phyloP scores from a whole-genome alignment of 2,329 filamentous ascomycete genomes.

The Aspergillus sp. region DNA sequence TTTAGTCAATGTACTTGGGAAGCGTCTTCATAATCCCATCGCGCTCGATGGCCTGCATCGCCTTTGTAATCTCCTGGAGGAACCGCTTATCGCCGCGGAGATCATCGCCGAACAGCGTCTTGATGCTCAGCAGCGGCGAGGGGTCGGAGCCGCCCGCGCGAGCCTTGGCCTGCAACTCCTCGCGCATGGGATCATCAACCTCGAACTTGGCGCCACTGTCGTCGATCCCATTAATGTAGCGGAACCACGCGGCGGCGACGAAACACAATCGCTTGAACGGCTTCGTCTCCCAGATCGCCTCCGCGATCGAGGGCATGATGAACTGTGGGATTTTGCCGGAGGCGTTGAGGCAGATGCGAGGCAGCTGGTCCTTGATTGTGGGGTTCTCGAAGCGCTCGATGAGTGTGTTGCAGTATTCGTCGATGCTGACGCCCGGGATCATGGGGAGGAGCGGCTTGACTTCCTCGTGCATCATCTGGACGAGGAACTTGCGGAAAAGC shows the following conservation, averaged over 20 bases:
- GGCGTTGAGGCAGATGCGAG: conserved; percentile 56
- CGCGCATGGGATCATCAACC: conserved; percentile 56
- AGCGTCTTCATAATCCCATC: conserved; percentile 57
- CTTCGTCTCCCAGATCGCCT: conserved; percentile 50
- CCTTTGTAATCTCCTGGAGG: conserved; percentile 51
- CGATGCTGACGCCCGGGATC: conserved; percentile 57
- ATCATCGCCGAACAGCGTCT: conserved; percentile 57
- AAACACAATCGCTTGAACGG: conserved; percentile 56
- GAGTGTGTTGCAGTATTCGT: conserved; percentile 58
- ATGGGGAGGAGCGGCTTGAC: conserved; percentile 58
- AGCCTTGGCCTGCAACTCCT: conserved; percentile 54
- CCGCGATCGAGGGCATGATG: conserved; percentile 46
- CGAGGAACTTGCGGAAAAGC: conserved; percentile 53
- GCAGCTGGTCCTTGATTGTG: conserved; percentile 60
- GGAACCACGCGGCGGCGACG: conserved; percentile 56
- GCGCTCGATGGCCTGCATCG: conserved; percentile 52
- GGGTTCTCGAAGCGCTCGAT: conserved; percentile 62
- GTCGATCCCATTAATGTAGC: conserved; percentile 56
- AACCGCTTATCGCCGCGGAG: conserved; percentile 55
- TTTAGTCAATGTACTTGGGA: conserved; percentile 52
- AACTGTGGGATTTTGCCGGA: conserved; percentile 59
- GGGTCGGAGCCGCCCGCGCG: conserved; percentile 51
- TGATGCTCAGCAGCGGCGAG: conserved; percentile 50
- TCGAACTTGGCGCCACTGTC: conserved; percentile 49
- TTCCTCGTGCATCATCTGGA: conserved; percentile 61